phyloP scores from a whole-genome alignment of 768 basidiomycete genomes.

The Crepidotus variabilis region DNA sequence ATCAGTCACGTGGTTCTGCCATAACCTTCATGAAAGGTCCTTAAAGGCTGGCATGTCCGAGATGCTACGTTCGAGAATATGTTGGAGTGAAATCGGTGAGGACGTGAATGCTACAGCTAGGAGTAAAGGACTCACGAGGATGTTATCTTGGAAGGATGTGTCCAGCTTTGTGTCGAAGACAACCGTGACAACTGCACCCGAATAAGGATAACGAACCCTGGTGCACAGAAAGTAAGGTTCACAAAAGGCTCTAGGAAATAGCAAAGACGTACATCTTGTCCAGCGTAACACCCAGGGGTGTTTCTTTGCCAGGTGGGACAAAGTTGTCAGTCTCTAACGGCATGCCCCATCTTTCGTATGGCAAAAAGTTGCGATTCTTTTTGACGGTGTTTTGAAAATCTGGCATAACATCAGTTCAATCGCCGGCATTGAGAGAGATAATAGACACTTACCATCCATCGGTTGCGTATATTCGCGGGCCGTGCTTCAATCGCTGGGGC shows the following conservation, averaged over 20 bases:
- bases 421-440: neutral
- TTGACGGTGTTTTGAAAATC: neutral
- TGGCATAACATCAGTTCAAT: neutral
- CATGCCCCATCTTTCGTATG: neutral
- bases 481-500: neutral
- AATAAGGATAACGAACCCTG: neutral
- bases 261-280: neutral
- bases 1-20: neutral
- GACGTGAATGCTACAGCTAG: neutral
- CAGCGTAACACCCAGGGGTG: neutral
- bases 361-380: neutral
- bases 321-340: neutral
- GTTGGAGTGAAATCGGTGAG: neutral
- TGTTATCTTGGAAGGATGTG: neutral
- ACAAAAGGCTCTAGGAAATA: neutral
- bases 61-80: neutral
- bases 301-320: neutral
- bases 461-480: neutral
- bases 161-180: neutral
- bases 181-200: neutral
- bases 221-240: neutral
- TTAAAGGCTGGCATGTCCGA: neutral
- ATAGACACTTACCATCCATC: neutral
- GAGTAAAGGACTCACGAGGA: neutral
- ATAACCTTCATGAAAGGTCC: neutral